phyloP scores from a whole-genome alignment of 148 eudicot genomes.

The Chenopodium album region DNA sequence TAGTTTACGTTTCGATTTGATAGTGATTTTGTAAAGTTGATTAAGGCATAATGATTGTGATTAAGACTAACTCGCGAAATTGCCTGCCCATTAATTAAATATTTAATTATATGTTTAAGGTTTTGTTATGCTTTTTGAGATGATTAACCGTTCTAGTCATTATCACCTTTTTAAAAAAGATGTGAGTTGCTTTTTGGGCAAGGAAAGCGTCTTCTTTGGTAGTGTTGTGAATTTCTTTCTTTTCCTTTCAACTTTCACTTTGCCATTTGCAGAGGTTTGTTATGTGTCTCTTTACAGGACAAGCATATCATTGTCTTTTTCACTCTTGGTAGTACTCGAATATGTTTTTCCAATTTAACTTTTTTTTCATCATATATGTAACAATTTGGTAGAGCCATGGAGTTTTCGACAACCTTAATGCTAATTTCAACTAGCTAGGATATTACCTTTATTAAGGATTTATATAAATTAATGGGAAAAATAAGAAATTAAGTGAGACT shows the following conservation, averaged over 20 bases:
- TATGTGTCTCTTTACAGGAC: constrained; percentile 35
- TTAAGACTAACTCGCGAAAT: too few relatives aligned
- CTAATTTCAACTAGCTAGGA: not conserved
- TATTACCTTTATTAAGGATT: not conserved
- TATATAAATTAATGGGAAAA: too few relatives aligned
- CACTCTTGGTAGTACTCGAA: not conserved
- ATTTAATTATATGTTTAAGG: not conserved
- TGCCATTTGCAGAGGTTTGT: constrained; percentile 31
- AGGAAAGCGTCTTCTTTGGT: constrained; percentile 32
- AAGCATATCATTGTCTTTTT: constrained; percentile 34
- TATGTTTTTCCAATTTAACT: not conserved
- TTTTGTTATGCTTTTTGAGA: not conserved
- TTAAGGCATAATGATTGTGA: constrained; percentile 1
- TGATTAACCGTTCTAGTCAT: constrained; percentile 33
- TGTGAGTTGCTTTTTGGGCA: constrained; percentile 42
- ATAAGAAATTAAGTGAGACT: not conserved
- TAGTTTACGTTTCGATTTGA: not conserved
- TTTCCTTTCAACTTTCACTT: constrained; percentile 19
- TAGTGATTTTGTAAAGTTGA: constrained; percentile 13
- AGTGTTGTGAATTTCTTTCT: constrained; percentile 21
- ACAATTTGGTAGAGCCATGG: not conserved
- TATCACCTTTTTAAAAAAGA: constrained; percentile 42
- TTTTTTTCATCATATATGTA: not conserved
- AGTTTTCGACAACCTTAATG: not conserved
- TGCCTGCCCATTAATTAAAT: too few relatives aligned